Base-by-base conservation (phyloP, 352 stramenopile species). In the Globisporangium nunn region DNA sequence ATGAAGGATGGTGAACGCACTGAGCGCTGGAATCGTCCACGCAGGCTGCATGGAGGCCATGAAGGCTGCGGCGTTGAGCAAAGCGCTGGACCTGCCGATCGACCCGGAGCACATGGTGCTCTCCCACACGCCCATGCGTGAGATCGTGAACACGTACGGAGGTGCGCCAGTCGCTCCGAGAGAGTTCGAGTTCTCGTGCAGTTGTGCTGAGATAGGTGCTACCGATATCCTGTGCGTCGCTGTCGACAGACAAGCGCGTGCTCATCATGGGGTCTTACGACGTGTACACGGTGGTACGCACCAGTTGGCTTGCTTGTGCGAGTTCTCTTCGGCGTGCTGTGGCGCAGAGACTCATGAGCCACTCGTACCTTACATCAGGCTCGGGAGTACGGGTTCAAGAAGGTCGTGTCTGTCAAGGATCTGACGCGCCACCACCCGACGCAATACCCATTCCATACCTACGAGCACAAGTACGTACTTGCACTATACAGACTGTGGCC, bases 71-170 rank as follows among this genome's bases (percentile, higher is more conserved):
- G 88, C 78, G 8, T 60, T 97, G 6, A 80, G 81, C 30, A 66
- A 76, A 1, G 57, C 81, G 12, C 66, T 95, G 47, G 68, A 85
- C 44, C 17, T 85, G 40, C 35, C 68, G n/a, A 87, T 96, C 23
- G 64, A 91, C 18, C 70, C 74, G 2, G 56, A 75, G 56, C 83
- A 95, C 51, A 81, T 95, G 77, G 72, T 95, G 28, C 68, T 95
- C 31, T 95, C 87, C 29, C 89, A 97, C 61, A 96, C 85, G 45
- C 89, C 89, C 7, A 96, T 97, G 87, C 81, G 80, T 2, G 74
- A 87, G 57, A 71, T 96, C 18, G 72, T 70, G 5, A 66, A 74
- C 17, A 70, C 66, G 4, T 96, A 86, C 50, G 71, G 66, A 62
- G 73, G 84, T 78, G 56, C 52, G 65, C 17, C 1, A 18, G 17